A percentile compares a stretch with the other conserved stretches of the same genome.
Conservation (phyloP, 1,284 basidiomycete genomes). For the Ceratobasidium sp. region DNA sequence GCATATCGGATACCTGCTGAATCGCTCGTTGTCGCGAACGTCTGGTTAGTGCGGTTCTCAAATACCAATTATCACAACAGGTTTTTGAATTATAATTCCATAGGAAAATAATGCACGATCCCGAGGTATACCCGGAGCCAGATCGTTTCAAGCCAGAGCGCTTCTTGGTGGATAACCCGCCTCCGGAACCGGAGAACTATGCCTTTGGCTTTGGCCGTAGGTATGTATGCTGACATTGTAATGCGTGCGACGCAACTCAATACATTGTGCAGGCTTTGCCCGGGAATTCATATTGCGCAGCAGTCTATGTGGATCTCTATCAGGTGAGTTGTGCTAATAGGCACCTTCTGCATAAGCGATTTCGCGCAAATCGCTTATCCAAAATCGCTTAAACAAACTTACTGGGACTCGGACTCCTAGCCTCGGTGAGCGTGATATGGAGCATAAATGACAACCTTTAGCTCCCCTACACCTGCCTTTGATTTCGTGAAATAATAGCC, state of each 20-base stretch:
- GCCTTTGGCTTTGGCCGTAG: constrained; percentile 5
- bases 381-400: too few species aligned
- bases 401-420: too few species aligned
- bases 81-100: too few species aligned
- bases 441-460: too few species aligned
- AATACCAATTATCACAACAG: too few species aligned
- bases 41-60: background rate
- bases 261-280: background rate
- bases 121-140: background rate
- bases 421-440: too few species aligned
- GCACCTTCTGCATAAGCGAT: too few species aligned
- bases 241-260: background rate
- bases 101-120: constrained; percentile 16
- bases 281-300: background rate
- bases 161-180: background rate
- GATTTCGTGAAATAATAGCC: too few species aligned
- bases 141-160: background rate
- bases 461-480: too few species aligned
- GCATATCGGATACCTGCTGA: background rate
- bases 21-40: background rate
- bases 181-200: background rate
- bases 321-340: background rate
- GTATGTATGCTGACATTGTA: background rate
- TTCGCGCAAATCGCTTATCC: too few species aligned
- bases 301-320: constrained; percentile 10